Evolutionary conservation across 148 eudicot species (phyloP), one percentile per base, ranked within the genome.

Genomic region (Diospyros kaki): DNA sequence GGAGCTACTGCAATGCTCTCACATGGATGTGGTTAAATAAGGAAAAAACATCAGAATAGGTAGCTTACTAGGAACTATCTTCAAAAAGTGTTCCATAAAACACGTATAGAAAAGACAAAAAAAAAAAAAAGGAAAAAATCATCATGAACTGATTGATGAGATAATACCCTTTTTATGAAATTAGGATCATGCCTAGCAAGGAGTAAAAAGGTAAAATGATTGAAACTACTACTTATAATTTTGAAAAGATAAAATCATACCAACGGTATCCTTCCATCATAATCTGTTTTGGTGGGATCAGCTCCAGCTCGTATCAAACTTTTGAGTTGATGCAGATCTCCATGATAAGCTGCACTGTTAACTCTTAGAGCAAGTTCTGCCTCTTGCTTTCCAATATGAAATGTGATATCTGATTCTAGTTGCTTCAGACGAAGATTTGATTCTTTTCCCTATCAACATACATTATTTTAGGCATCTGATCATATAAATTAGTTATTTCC

Each of bases 361-460:
- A 95, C 98, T 81, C 82, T 91, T 58, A 89, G 79, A 74, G 99
- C 97, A 88, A 95, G 97, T 81, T 93, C 99, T 43, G 99, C 92
- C 76, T 95, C 99, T 78, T 93, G 94, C 78, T 87, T 89, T 48
- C 77, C 93, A 50, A 95, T 87, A 78, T 89, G 99, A 79, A 88
- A 83, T 41, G 87, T 78, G 66, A 95, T 91, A 78, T 95, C 97
- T 8, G 94, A 78, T 83, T 91, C 97, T 63, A 89, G 76, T 80
- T 86, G 90, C 81, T 87, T 93, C 80, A 93, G 68, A 17, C 84
- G 86, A 79, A 80, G 52, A 72, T 86, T 84, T 76, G 89, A 77
- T 72, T 88, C 89, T 81, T 86, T 92, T 15, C 85, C 97, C 98
- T 95, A 82, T 8, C 69, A 80, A 11, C 39, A n/a, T 42, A 68